Evolutionary conservation across 179 eudicot genomes (phyloP).

Genomic region (Camellia oleifera): DNA sequence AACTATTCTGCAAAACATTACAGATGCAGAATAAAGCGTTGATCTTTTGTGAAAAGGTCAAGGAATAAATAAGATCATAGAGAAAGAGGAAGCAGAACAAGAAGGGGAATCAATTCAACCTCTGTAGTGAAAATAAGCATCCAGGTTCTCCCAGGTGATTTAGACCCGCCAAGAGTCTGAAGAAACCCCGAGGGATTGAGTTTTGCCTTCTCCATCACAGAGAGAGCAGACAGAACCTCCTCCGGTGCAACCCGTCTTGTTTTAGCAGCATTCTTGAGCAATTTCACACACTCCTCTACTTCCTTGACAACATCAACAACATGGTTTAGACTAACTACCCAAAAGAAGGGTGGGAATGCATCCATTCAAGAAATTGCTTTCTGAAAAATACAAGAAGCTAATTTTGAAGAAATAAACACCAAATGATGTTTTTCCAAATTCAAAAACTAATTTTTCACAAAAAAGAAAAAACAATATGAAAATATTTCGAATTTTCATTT

Average conservation of each 20-base stretch:
- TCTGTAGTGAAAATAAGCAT: slow-evolving; percentile 92
- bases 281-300: slow-evolving; percentile 59
- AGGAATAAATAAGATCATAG: background rate
- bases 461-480: too few relatives aligned
- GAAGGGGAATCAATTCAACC: slow-evolving; percentile 34
- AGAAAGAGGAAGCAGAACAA: background rate
- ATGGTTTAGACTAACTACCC: background rate
- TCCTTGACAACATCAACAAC: slow-evolving; percentile 40
- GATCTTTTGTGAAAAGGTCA: background rate
- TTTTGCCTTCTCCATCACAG: slow-evolving; percentile 76
- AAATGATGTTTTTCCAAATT: too few relatives aligned
- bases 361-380: background rate
- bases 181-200: slow-evolving; percentile 70
- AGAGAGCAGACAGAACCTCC: slow-evolving; percentile 61
- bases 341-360: background rate
- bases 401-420: too few relatives aligned
- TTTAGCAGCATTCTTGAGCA: slow-evolving; percentile 80
- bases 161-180: slow-evolving; percentile 77
- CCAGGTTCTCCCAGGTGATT: slow-evolving; percentile 96
- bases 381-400: too few relatives aligned
- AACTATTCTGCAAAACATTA: slow-evolving; percentile 40
- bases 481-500: too few relatives aligned
- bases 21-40: background rate
- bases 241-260: slow-evolving; percentile 59
- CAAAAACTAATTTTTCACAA: too few relatives aligned